Evolutionary conservation across 129 eudicot genomes (phyloP).

Genomic region (Ambrosia artemisiifolia): DNA sequence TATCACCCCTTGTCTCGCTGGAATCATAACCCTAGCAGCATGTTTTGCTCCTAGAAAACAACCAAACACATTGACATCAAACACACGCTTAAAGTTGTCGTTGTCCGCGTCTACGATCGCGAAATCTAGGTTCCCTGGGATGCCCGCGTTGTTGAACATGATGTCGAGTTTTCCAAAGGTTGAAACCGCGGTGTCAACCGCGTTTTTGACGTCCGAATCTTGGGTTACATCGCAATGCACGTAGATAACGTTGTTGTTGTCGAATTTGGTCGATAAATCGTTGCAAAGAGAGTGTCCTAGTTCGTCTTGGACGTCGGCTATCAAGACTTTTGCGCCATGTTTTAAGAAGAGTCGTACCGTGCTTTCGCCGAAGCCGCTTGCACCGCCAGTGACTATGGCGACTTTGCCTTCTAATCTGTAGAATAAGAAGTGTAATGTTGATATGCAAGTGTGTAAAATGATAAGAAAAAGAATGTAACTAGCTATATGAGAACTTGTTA

Average conservation of each 20-base stretch:
- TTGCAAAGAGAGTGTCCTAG: constrained; percentile 41
- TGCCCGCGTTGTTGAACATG: constrained; percentile 81
- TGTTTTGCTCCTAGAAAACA: constrained; percentile 66
- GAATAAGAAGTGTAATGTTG: neutral
- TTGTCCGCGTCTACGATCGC: constrained; percentile 39
- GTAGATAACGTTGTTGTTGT: constrained; percentile 27
- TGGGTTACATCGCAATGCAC: constrained; percentile 58
- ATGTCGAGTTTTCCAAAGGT: constrained; percentile 56
- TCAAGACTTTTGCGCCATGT: constrained; percentile 63
- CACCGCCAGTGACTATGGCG: constrained; percentile 84
- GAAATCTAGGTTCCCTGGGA: constrained; percentile 43
- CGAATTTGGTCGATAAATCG: constrained; percentile 6
- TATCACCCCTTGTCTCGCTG: constrained; percentile 53
- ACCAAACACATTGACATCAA: constrained; percentile 66
- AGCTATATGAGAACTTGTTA: neutral
- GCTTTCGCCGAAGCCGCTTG: constrained; percentile 75
- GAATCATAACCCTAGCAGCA: constrained; percentile 82
- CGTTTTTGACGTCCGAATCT: constrained; percentile 42
- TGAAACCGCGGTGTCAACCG: constrained; percentile 44
- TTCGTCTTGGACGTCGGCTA: constrained; percentile 73
- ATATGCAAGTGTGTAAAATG: neutral
- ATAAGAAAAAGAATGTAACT: neutral
- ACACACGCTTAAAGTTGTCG: constrained; percentile 55
- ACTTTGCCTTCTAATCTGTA: constrained; percentile 71
- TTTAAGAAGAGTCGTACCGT: constrained; percentile 51